These are phyloP conservation scores for Ophioceras dolichostomum DNA, from an alignment of 2,329 filamentous ascomycete genomes.

Conservation along the genomic window DNA sequence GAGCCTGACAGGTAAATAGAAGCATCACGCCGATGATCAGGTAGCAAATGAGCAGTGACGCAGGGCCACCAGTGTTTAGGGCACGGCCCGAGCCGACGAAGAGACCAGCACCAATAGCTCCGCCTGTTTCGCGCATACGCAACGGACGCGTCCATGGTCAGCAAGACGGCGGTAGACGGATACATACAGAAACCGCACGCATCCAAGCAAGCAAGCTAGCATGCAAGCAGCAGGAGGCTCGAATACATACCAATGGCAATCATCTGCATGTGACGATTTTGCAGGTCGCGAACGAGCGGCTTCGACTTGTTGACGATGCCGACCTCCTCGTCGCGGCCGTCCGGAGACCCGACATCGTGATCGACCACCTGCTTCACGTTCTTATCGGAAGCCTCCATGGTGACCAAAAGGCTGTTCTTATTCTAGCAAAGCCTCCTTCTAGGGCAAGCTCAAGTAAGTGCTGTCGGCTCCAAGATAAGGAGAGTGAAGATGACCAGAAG, in stretches of 20 bases:
- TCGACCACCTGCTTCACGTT: conserved; percentile 10
- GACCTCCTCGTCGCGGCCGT: conserved; percentile 20
- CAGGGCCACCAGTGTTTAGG: conserved; percentile 48
- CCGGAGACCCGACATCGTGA: conserved; percentile 3
- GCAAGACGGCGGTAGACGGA: background rate
- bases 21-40: conserved; percentile 45
- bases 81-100: conserved; percentile 57
- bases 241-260: conserved; percentile 30
- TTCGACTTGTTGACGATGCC: conserved; percentile 19
- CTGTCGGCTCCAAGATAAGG: too few relatives aligned
- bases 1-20: conserved; percentile 43
- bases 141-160: background rate
- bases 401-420: too few relatives aligned
- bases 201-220: too few relatives aligned
- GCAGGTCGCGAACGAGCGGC: conserved; percentile 22
- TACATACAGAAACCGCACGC: background rate
- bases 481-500: too few relatives aligned
- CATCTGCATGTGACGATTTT: conserved; percentile 31
- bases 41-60: conserved; percentile 34
- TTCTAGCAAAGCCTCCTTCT: too few relatives aligned
- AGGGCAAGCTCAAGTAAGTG: too few relatives aligned
- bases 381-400: conserved; percentile 6
- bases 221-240: too few relatives aligned
- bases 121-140: too few relatives aligned
- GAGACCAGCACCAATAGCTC: conserved; percentile 42